Percentiles rank a stretch among this genome's conserved stretches.
phyloP scores from a whole-genome alignment of 2,329 filamentous ascomycete species.

The Monosporascus sp. region DNA sequence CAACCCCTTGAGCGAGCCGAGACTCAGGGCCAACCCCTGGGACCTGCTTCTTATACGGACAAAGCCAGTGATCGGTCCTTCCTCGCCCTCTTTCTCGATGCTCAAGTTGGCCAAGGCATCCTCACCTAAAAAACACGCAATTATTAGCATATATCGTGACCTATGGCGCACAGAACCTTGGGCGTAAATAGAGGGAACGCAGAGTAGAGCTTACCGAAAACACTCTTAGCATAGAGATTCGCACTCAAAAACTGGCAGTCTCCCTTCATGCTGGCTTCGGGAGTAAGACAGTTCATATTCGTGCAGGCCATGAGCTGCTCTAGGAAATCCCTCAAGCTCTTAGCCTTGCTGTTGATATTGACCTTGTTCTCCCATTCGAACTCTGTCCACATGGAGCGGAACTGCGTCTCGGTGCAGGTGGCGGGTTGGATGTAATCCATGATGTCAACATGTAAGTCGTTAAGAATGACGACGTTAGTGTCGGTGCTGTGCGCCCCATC shows the following conservation, averaged over 20 bases:
- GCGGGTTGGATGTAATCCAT: constrained; percentile 99
- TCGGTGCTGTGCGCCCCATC: constrained; percentile 89
- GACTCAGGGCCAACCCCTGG: constrained; percentile 87
- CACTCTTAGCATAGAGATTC: constrained; percentile 91
- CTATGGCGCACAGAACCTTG: neutral
- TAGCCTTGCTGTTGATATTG: constrained; percentile 98
- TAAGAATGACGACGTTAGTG: constrained; percentile 94
- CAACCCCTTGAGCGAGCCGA: constrained; percentile 90
- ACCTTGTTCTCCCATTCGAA: constrained; percentile 99
- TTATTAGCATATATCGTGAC: neutral
- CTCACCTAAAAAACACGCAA: constrained; percentile 65
- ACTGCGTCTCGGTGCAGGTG: constrained; percentile 94
- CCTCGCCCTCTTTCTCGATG: constrained; percentile 94
- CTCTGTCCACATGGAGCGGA: constrained; percentile 99
- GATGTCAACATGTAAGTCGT: constrained; percentile 96
- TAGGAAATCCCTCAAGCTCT: constrained; percentile 85
- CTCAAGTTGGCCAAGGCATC: constrained; percentile 95
- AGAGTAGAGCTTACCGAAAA: constrained; percentile 72
- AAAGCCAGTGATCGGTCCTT: constrained; percentile 93
- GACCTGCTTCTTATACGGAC: constrained; percentile 96
- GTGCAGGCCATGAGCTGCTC: constrained; percentile 94
- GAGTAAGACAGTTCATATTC: constrained; percentile 97
- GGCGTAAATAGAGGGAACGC: constrained; percentile 20
- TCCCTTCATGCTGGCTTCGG: constrained; percentile 91
- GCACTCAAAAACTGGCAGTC: constrained; percentile 98